Base-by-base conservation (phyloP, 1,139 yeast species). In the Debaryomycetaceae sp. region DNA sequence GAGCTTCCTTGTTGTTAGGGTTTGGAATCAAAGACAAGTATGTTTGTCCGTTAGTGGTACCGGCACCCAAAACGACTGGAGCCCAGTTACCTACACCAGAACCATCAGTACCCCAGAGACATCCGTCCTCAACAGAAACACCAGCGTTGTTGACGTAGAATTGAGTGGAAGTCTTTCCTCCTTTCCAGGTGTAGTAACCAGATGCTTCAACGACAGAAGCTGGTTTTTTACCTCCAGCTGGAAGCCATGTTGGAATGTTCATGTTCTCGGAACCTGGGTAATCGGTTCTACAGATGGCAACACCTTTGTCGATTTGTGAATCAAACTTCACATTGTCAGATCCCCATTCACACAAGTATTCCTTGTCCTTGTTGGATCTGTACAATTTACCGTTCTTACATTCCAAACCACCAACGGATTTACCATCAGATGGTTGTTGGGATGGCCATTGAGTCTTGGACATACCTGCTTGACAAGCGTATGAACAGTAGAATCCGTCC, bases 201-300 rank as follows among this genome's bases (percentile, higher is more conserved):
- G 70, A 81, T 65, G 83, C 82, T 66, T 90, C 80, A 53, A 90
- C 96, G 53, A 85, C 95, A 44, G 96, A 76, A 57, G 88, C 75
- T 42, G 87, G 85, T 58, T 78, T 71, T 37, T 78, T 56, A 37
- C 73, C 63, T 57, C 96, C 96, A 50, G 85, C 88, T 37, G 66
- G 66, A 45, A 91, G 87, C 48, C 81, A 71, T 50, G 97, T 91
- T 64, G 98, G 98, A 51, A 91, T 78, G 58, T 83, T 91, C 98
- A 93, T 93, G 79, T 89, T 90, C 77, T 93, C 99, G 52, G 97
- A 85, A 75, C 98, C 98, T 60, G 98, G 99, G 80, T 93, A 93
- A 69, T 93, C 98, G 50, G 99, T 93, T 76, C 97, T 85, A 78
- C 99, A 91, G 59, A 91, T 75, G 48, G 97, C 88, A 59, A 93